Evolutionary conservation across 805 yeast species (phyloP).

Genomic region (Middelhovenomyces tepae): DNA sequence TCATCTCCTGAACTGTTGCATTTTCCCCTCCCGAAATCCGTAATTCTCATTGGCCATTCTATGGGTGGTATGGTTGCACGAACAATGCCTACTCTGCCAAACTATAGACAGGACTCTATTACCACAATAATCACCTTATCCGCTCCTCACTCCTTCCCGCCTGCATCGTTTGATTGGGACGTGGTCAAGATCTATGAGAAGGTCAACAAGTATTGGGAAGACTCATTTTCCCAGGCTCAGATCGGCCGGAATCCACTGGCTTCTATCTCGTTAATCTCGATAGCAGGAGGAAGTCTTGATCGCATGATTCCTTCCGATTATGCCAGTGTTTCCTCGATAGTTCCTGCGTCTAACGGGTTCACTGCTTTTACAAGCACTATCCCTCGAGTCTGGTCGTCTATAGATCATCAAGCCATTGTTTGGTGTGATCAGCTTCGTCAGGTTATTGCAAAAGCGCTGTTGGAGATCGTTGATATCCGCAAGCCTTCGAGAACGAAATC

Average conservation of each 20-base stretch:
- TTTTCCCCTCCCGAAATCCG: slow-evolving; percentile 45
- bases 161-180: slow-evolving; percentile 87
- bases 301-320: slow-evolving; percentile 80
- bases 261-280: slow-evolving; percentile 62
- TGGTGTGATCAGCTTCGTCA: slow-evolving; percentile 85
- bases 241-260: slow-evolving; percentile 38
- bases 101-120: slow-evolving; percentile 58
- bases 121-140: slow-evolving; percentile 77
- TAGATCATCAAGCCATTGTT: slow-evolving; percentile 86
- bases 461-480: slow-evolving; percentile 38
- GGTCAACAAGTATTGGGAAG: slow-evolving; percentile 70
- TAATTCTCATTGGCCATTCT: slow-evolving; percentile 77
- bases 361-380: slow-evolving; percentile 76
- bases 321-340: slow-evolving; percentile 56
- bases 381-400: slow-evolving; percentile 85
- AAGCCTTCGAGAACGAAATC: slow-evolving; percentile 29
- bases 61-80: slow-evolving; percentile 96
- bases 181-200: slow-evolving; percentile 59
- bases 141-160: slow-evolving; percentile 84
- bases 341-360: slow-evolving; percentile 70
- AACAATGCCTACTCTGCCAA: slow-evolving; percentile 67
- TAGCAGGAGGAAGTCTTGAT: slow-evolving; percentile 79
- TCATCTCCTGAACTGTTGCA: too few relatives aligned
- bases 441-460: slow-evolving; percentile 45
- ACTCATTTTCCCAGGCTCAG: slow-evolving; percentile 35